Evolutionary conservation across 2,329 filamentous ascomycete species (phyloP).

Genomic region (Hymenoscyphus fructigenus): DNA sequence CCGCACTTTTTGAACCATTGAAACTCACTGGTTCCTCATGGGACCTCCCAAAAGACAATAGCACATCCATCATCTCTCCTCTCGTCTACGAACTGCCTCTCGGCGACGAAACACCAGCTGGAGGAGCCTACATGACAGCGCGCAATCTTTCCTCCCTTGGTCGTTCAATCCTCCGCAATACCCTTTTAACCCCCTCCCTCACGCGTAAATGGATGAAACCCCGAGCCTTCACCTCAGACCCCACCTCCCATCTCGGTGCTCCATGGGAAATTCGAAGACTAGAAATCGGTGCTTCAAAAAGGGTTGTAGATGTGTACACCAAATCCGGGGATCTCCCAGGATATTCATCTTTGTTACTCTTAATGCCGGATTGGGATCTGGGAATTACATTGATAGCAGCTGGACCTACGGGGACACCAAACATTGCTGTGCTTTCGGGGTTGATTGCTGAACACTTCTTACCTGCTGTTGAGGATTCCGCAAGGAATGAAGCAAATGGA

Average conservation of each 20-base stretch:
- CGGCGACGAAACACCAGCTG: neutral
- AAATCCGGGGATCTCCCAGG: constrained; percentile 16
- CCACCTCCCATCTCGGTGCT: constrained; percentile 25
- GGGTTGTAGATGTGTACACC: constrained; percentile 15
- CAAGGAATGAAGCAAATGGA: neutral
- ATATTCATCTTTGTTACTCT: constrained; percentile 35
- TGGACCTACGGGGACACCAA: neutral
- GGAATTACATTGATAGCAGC: neutral
- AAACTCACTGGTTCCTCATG: constrained; percentile 35
- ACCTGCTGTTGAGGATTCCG: neutral
- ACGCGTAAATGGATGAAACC: constrained; percentile 32
- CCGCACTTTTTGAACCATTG: constrained; percentile 35
- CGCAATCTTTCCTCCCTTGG: neutral
- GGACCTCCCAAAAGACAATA: constrained; percentile 22
- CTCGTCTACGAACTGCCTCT: constrained; percentile 14
- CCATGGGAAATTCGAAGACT: constrained; percentile 33
- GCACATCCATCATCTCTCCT: constrained; percentile 29
- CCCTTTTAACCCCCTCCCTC: constrained; percentile 20
- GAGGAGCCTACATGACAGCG: neutral
- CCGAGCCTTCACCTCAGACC: constrained; percentile 23
- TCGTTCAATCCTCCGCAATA: neutral
- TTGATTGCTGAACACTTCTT: neutral
- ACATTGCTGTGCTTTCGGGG: neutral
- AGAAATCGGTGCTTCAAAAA: constrained; percentile 9
- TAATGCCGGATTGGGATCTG: neutral